Conservation (phyloP, 2,329 filamentous ascomycete species). For the Paecilomyces fulvus region DNA sequence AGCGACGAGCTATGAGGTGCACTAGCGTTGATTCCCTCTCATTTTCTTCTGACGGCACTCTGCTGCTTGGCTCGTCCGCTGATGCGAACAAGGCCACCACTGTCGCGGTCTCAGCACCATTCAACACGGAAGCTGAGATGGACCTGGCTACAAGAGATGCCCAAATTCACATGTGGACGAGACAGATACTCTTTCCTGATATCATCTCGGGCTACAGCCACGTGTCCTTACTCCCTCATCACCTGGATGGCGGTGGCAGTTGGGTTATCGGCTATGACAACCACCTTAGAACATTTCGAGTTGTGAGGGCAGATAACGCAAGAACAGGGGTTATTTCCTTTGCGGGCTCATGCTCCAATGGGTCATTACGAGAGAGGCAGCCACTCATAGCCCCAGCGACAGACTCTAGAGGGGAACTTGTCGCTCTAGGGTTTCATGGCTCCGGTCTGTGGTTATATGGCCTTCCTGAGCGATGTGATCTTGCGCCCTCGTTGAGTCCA, state of each 20-base stretch:
- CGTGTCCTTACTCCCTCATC: constrained; percentile 54
- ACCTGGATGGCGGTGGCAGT: constrained; percentile 51
- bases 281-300: constrained; percentile 68
- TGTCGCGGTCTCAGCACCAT: constrained; percentile 69
- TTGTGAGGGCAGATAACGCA: constrained; percentile 65
- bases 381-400: constrained; percentile 63
- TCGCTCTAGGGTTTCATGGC: constrained; percentile 64
- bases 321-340: constrained; percentile 73
- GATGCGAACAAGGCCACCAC: constrained; percentile 58
- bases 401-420: constrained; percentile 61
- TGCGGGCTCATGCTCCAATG: constrained; percentile 51
- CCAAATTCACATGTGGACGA: constrained; percentile 72
- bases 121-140: constrained; percentile 53
- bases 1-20: constrained; percentile 69
- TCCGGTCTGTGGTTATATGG: constrained; percentile 73
- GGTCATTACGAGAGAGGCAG: constrained; percentile 48
- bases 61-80: constrained; percentile 67
- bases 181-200: constrained; percentile 75
- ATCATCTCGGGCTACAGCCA: constrained; percentile 72
- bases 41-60: constrained; percentile 70
- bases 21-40: constrained; percentile 64
- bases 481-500: constrained; percentile 31
- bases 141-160: constrained; percentile 49
- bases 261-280: constrained; percentile 75
- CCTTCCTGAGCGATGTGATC: constrained; percentile 63